Evolutionary conservation across 352 stramenopile genomes (phyloP).

Genomic region (Phytophthora chlamydospora): DNA sequence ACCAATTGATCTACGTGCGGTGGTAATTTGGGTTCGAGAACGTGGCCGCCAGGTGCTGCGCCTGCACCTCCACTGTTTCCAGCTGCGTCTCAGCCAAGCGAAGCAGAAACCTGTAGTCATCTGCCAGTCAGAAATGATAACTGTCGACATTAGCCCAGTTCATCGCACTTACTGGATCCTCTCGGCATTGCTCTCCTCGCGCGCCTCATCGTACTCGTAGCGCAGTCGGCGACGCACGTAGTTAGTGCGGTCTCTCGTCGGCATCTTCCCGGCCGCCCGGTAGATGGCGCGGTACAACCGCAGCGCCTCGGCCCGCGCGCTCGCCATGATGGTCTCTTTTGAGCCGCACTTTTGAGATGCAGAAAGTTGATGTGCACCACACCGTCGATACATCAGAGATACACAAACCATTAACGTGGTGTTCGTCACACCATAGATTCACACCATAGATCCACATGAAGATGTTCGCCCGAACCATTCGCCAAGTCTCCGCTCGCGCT

Average conservation of each 20-base stretch:
- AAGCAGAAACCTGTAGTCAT: slow-evolving; percentile 52
- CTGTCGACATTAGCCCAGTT: too few species aligned
- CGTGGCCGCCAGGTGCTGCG: slow-evolving; percentile 57
- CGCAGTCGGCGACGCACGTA: slow-evolving; percentile 76
- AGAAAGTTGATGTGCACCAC: neutral
- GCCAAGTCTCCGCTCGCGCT: slow-evolving; percentile 15
- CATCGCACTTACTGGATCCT: slow-evolving; percentile 67
- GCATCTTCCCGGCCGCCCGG: slow-evolving; percentile 70
- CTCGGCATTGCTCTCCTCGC: slow-evolving; percentile 56
- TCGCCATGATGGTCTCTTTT: slow-evolving; percentile 3
- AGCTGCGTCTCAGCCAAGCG: slow-evolving; percentile 79
- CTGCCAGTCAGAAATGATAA: slow-evolving; percentile 1
- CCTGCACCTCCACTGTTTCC: slow-evolving; percentile 77
- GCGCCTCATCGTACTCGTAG: slow-evolving; percentile 72
- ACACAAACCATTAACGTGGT: neutral
- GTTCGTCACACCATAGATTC: neutral
- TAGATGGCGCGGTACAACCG: slow-evolving; percentile 81
- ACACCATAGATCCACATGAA: neutral
- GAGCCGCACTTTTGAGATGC: neutral
- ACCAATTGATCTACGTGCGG: slow-evolving; percentile 24
- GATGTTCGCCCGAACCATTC: slow-evolving; percentile 23
- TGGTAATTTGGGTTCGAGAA: slow-evolving; percentile 79
- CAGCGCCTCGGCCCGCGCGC: slow-evolving; percentile 47
- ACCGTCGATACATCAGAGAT: neutral
- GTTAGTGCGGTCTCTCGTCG: slow-evolving; percentile 60